These are phyloP conservation scores for Aureobasidium sp. DNA, from an alignment of 2,329 filamentous ascomycete genomes.

Conservation along the genomic window DNA sequence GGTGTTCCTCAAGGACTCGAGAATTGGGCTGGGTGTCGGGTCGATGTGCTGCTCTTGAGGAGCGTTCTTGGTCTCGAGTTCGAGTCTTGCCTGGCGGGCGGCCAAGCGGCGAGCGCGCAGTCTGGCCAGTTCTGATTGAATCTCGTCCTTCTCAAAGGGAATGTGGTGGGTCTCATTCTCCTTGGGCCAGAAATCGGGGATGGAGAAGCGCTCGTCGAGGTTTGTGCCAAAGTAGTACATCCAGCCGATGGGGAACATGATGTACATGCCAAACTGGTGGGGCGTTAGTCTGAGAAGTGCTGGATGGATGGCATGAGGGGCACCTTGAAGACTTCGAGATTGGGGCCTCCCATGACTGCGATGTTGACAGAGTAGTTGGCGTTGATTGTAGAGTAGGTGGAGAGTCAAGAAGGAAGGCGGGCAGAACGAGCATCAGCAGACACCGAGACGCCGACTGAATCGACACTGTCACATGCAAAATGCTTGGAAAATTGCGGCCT, in stretches of 20 bases:
- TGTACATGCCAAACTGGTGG: conserved; percentile 90
- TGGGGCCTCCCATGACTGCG: conserved; percentile 64
- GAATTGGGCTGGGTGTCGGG: background rate
- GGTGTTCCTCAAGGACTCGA: conserved; percentile 8
- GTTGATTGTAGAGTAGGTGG: too few relatives aligned
- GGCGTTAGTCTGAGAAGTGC: background rate
- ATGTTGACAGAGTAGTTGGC: background rate
- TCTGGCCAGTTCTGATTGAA: conserved; percentile 69
- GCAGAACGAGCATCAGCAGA: background rate
- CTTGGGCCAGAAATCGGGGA: conserved; percentile 90
- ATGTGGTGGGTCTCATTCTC: conserved; percentile 67
- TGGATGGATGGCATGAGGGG: conserved; percentile 12
- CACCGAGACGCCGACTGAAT: background rate
- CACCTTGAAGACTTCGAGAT: conserved; percentile 94
- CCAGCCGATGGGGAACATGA: conserved; percentile 96
- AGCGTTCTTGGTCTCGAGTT: conserved; percentile 24
- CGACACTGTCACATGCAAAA: background rate
- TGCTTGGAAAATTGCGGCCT: background rate
- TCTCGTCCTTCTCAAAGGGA: conserved; percentile 71
- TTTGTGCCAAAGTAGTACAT: conserved; percentile 99
- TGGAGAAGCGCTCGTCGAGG: conserved; percentile 81
- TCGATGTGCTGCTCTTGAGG: background rate
- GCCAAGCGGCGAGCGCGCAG: conserved; percentile 48
- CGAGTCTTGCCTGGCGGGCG: conserved; percentile 41
- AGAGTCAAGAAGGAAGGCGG: background rate